Base-by-base conservation (phyloP, 768 basidiomycete species). In the Russula virescens region DNA sequence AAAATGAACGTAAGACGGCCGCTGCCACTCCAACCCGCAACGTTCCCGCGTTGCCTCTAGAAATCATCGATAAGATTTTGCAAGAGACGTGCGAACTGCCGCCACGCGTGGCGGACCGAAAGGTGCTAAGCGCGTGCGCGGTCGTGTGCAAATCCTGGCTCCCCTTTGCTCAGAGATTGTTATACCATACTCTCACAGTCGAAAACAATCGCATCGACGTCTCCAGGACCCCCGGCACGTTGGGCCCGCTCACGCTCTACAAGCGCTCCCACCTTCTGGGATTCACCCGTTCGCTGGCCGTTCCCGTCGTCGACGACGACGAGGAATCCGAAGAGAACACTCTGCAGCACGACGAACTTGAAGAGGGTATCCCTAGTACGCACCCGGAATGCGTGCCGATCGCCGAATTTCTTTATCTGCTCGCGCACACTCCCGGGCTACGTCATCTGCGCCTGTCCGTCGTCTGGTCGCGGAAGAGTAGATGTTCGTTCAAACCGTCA, bases 111-210 rank as follows among this genome's bases (percentile, higher is more conserved):
- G 31, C 23, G 26, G 58, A 60, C 40, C 53, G 53, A 26, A 40
- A 46, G 31, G 3, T 46, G 31, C 48, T 64, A 2, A 50, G 40
- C 6, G 63, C 53, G n/a, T 64, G 40, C 25, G 63, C 63, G 19
- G 10, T 43, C 1, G 63, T 64, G 52, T 64, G 58, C 58, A 64
- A 60, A 21, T 49, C 63, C 13, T 64, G 63, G 63, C 52, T 60
- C 7, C 58, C 63, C 13, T 43, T 64, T 38, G 23, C 40, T 13
- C 58, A 25, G 53, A 49, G 58, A 26, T 25, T 55, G 53, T 48
- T 64, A 1, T 64, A 64, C 38, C 63, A 46, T 14, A 26, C 58
- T 13, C 40, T 64, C 47, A 55, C 40, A 8, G 53, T 63, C 4
- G 62, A 64, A 47, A 60, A 48, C n/a, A 64, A 40, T 28, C 63